Base-by-base conservation (phyloP, 495 filamentous ascomycete genomes). In the Baudoinia panamericana region DNA sequence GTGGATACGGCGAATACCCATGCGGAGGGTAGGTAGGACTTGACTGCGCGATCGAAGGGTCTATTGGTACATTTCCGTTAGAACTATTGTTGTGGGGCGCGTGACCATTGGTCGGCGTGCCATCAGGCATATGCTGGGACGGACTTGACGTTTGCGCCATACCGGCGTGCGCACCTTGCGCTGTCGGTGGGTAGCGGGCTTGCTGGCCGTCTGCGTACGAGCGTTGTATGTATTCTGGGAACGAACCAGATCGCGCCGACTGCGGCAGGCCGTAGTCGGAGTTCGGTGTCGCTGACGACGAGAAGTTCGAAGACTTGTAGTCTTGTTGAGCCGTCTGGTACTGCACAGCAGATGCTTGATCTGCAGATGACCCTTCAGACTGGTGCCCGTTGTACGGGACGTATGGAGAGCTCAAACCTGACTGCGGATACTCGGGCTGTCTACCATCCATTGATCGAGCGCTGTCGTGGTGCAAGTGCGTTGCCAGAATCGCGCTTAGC, bases 91-190 rank as follows among this genome's bases (percentile, higher is more conserved):
- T 77, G 58, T 75, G 66, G 55, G 70, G 66, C 56, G 63, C 66
- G 63, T 69, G 65, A 67, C 63, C 63, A 64, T 69, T 69, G 65
- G 80, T 72, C 70, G 72, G 70, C 64, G 74, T 72, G 63, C 73
- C 76, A 79, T 80, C 75, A 70, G 73, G 71, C 67, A 80, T 68
- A 73, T 74, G 71, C 70, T 79, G 73, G 62, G 81, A 92, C 85
- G 83, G 81, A 94, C 85, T 94, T 80, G 80, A 78, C 79, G 84
- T 69, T 81, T 93, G 83, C 72, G 84, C 82, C 88, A 93, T 94
- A 77, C 76, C 82, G 67, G 78, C 76, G 69, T 69, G 74, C 63
- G 71, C 76, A 60, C 71, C 70, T 55, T 80, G 77, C 56, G 73
- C 78, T 70, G 73, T 76, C 43, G 80, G 68, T 52, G 75, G 73